Evolutionary conservation across 2,329 filamentous ascomycete species (phyloP).

Genomic region (Pseudogymnoascus sp.): DNA sequence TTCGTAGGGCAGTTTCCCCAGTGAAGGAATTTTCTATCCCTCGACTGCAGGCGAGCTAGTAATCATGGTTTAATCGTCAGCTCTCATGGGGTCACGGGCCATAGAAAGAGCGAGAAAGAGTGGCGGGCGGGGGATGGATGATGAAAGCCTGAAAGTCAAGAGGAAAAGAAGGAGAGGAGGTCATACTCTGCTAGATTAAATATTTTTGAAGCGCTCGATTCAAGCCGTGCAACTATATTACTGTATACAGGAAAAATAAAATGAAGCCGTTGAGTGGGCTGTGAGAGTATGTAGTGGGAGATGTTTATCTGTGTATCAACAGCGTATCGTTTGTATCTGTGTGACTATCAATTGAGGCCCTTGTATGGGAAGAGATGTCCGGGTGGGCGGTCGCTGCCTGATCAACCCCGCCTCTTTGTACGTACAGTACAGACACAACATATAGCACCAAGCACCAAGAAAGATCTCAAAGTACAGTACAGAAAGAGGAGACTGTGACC

Average conservation of each 20-base stretch:
- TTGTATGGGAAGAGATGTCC: neutral
- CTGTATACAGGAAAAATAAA: neutral
- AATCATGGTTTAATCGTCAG: neutral
- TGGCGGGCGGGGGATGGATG: neutral
- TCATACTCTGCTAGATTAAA: neutral
- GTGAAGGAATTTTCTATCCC: neutral
- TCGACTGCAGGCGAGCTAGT: neutral
- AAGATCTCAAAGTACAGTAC: neutral
- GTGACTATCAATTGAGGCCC: neutral
- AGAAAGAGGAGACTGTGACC: neutral
- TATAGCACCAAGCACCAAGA: neutral
- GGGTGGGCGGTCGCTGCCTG: neutral
- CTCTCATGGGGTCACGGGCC: slow-evolving; percentile 1
- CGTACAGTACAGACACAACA: neutral
- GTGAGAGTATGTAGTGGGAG: neutral
- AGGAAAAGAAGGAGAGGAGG: neutral
- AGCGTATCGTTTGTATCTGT: neutral
- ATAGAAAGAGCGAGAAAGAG: neutral
- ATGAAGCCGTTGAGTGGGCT: neutral
- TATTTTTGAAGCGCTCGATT: neutral
- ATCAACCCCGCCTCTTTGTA: neutral
- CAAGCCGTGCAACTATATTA: neutral
- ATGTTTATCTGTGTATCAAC: neutral
- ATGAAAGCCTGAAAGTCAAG: neutral
- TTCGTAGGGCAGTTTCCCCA: neutral